Base-by-base conservation (phyloP, 805 yeast species). In the Ogataea chonburiensis region DNA sequence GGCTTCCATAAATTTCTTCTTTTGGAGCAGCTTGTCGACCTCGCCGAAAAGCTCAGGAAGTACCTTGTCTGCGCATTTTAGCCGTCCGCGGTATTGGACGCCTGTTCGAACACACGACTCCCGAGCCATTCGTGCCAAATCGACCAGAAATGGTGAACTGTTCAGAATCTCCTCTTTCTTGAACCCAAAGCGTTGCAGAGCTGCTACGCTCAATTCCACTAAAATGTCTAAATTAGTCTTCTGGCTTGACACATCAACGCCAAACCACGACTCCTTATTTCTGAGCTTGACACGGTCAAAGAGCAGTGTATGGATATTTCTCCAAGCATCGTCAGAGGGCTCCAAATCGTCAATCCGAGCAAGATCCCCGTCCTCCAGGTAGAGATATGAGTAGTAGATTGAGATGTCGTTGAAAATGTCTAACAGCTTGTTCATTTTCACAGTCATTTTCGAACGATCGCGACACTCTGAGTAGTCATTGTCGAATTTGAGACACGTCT, bases 401-500 rank as follows among this genome's bases (percentile, higher is more conserved):
- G 79, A 73, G 35, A 75, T 70, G 10, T 71, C 61, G 23, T 73
- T 68, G 17, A 73, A 48, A 26, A 49, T 62, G 49, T 45, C 61
- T 40, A 63, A 59, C 25, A 68, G 62, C 38, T 56, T 64, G 24
- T 54, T 60, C 41, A 78, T 61, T 40, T 70, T 73, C 19, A 74
- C 66, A 38, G 64, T 64, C n/a, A 78, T 57, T 47, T 80, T 74
- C 8, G 85, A 73, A 19, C 71, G 51, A 12, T 53, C 61, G 19
- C 79, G 76, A 58, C 95, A 87, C 3, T 60, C 63, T 17, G 63
- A 62, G 46, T 71, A 73, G 44, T 86, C 96, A 58, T 86, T 84
- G 58, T 91, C 91, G 28, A 77, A 70, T 37, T 83, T 78, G 31
- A 91, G 63, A 56, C 97, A 88, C 45, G 73, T 78, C 47, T 60